Conservation (phyloP, 768 basidiomycete species). For the Leccinum imitatum region DNA sequence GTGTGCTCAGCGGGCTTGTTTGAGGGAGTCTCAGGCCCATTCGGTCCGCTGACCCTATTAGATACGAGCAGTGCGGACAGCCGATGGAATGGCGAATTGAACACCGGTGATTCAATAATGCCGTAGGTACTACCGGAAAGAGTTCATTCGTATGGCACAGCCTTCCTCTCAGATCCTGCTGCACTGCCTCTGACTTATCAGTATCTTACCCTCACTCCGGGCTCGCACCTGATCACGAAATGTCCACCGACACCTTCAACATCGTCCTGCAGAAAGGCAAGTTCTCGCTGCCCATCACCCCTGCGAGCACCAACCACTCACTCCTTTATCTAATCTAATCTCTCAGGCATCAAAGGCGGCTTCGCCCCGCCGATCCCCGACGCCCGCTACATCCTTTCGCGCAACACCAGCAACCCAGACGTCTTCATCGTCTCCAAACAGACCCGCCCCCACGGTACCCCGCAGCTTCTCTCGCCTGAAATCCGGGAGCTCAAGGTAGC, state of each 20-base stretch:
- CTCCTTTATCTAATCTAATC: neutral
- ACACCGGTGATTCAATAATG: neutral
- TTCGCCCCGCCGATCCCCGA: slow-evolving; percentile 67
- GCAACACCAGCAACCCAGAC: slow-evolving; percentile 28
- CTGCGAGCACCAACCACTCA: neutral
- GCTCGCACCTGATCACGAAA: neutral
- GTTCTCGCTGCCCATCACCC: neutral
- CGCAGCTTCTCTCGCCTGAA: slow-evolving; percentile 41
- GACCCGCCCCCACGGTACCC: slow-evolving; percentile 48
- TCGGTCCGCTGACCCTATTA: neutral
- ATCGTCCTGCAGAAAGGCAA: slow-evolving; percentile 54
- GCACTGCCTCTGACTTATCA: neutral
- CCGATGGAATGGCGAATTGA: neutral
- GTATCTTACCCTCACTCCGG: neutral
- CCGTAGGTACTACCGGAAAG: too few relatives aligned
- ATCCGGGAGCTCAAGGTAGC: slow-evolving; percentile 46
- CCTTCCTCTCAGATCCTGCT: neutral
- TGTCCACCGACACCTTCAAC: slow-evolving; percentile 19
- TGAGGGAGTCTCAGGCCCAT: neutral
- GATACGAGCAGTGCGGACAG: neutral
- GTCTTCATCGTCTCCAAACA: slow-evolving; percentile 47
- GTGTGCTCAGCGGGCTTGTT: neutral
- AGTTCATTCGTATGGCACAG: too few relatives aligned
- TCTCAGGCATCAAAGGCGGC: slow-evolving; percentile 65
- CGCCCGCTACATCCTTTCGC: slow-evolving; percentile 53